Evolutionary conservation across 2,329 filamentous ascomycete genomes (phyloP).

Genomic region (Calonectria multiphialidica): DNA sequence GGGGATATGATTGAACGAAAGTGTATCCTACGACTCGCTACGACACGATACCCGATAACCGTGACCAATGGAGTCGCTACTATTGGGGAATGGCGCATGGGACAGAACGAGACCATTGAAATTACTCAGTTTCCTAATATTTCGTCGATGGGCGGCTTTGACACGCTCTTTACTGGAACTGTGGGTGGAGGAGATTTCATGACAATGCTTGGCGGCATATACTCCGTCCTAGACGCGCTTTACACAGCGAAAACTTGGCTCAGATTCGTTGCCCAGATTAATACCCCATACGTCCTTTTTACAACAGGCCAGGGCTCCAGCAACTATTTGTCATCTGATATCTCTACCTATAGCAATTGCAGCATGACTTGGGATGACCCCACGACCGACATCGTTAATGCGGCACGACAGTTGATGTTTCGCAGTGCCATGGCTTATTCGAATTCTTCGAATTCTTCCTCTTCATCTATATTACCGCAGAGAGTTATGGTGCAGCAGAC

Average conservation of each 20-base stretch:
- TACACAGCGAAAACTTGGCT: background rate
- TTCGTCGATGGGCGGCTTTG: background rate
- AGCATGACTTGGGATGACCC: slow-evolving; percentile 14
- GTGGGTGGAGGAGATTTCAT: background rate
- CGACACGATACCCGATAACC: background rate
- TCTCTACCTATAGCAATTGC: slow-evolving; percentile 6
- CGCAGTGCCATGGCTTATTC: slow-evolving; percentile 6
- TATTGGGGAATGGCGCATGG: background rate
- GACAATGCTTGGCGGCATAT: background rate
- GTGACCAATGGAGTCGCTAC: background rate
- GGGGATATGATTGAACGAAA: background rate
- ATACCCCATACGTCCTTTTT: background rate
- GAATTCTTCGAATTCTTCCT: background rate
- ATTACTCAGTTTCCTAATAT: background rate
- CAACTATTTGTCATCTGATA: background rate
- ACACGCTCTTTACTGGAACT: background rate
- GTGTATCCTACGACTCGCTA: background rate
- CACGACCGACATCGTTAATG: background rate
- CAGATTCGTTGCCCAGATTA: background rate
- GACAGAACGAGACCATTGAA: slow-evolving; percentile 13
- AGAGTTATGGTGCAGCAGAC: background rate
- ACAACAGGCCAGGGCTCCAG: background rate
- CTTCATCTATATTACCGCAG: background rate
- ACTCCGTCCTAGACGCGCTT: background rate
- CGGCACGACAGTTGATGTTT: slow-evolving; percentile 12